Conservation (phyloP, 129 eudicot species). For the Ambrosia trifida region DNA sequence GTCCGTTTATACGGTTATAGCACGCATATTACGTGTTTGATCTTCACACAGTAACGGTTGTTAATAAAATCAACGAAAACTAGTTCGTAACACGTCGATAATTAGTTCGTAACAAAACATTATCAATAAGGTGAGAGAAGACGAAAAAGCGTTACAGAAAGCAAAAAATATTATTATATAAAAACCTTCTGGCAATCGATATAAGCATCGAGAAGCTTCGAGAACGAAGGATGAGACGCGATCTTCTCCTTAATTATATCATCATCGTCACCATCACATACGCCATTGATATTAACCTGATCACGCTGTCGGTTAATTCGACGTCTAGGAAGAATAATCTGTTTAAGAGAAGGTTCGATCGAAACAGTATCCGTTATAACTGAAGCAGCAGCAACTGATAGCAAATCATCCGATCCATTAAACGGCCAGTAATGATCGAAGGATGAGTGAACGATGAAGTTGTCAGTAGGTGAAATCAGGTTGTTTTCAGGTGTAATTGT, state of each 20-base stretch:
- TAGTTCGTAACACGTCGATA: neutral
- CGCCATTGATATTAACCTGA: slow-evolving; percentile 19
- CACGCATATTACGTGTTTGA: neutral
- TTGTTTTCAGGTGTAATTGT: slow-evolving; percentile 56
- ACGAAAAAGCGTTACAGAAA: slow-evolving; percentile 14
- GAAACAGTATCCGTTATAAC: slow-evolving; percentile 58
- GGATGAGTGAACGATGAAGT: slow-evolving; percentile 39
- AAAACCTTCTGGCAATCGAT: slow-evolving; percentile 94
- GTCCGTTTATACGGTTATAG: neutral
- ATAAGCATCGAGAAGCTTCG: slow-evolving; percentile 73
- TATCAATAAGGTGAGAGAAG: slow-evolving; percentile 6
- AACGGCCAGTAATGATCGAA: slow-evolving; percentile 35
- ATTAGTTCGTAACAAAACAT: neutral
- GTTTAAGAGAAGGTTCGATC: slow-evolving; percentile 26
- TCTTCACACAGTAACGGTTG: neutral
- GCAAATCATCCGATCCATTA: slow-evolving; percentile 58
- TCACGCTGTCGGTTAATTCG: slow-evolving; percentile 28
- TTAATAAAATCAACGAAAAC: neutral
- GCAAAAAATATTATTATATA: neutral
- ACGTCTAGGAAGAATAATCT: slow-evolving; percentile 25
- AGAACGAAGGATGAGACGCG: slow-evolving; percentile 81
- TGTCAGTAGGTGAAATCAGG: slow-evolving; percentile 46
- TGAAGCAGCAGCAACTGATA: slow-evolving; percentile 50
- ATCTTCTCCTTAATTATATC: slow-evolving; percentile 58
- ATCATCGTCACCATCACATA: slow-evolving; percentile 5